Conservation (phyloP, 2,329 filamentous ascomycete genomes). For the Waltergamsia citrina region DNA sequence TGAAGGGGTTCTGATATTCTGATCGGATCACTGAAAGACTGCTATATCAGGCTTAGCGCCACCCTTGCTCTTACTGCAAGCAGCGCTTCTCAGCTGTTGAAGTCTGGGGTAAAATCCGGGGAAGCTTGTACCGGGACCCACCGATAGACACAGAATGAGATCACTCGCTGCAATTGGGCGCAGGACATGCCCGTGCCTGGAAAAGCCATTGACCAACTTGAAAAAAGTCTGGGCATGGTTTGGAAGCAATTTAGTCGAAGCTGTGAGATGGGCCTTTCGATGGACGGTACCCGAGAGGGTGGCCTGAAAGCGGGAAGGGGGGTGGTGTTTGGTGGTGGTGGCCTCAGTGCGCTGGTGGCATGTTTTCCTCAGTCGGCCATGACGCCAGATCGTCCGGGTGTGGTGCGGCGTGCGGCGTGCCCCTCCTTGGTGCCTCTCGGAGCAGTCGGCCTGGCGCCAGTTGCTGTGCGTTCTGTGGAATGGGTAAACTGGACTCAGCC, state of each 20-base stretch:
- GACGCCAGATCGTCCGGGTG: slow-evolving; percentile 14
- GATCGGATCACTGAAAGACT: neutral
- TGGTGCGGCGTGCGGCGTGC: no score
- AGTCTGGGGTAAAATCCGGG: slow-evolving; percentile 20
- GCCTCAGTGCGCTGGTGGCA: neutral
- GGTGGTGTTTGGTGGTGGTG: neutral
- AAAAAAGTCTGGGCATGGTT: neutral
- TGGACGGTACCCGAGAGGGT: neutral
- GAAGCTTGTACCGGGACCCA: slow-evolving; percentile 21
- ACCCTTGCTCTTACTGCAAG: slow-evolving; percentile 3
- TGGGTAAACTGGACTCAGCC: neutral
- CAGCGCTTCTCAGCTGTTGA: slow-evolving; percentile 6
- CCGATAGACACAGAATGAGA: slow-evolving; percentile 9
- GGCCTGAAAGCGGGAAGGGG: neutral
- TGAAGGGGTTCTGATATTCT: neutral
- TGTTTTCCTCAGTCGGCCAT: slow-evolving; percentile 8
- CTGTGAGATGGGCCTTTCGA: neutral
- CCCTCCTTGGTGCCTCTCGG: slow-evolving; percentile 4
- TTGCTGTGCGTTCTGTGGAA: neutral
- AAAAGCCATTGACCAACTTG: no score
- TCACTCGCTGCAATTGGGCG: neutral
- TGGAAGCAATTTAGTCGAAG: neutral
- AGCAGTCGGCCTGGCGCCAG: slow-evolving; percentile 4
- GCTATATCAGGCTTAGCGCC: slow-evolving; percentile 1
- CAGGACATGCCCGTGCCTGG: neutral